Conservation (phyloP, 805 yeast species). For the Lipomyces mesembrius region DNA sequence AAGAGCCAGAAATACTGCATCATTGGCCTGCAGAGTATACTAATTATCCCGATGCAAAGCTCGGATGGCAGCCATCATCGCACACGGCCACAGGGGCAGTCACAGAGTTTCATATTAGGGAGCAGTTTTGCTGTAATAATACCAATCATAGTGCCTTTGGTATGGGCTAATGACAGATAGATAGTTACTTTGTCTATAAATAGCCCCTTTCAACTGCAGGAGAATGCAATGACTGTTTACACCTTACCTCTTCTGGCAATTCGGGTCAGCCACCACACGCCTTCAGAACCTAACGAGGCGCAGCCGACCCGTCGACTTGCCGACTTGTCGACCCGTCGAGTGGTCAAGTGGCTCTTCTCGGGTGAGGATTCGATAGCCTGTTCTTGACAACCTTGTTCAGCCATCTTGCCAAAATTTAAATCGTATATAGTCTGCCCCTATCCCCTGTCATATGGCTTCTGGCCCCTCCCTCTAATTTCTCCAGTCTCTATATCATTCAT, state of each 20-base stretch:
- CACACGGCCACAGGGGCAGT: no score
- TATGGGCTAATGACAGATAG: no score
- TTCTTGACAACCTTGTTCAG: neutral
- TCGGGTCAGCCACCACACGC: neutral
- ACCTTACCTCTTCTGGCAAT: neutral
- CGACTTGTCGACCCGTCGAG: neutral
- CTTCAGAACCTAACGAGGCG: neutral
- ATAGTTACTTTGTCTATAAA: neutral
- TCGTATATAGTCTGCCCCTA: constrained; percentile 1
- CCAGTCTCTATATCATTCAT: neutral
- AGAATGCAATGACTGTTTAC: neutral
- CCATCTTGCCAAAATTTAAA: neutral
- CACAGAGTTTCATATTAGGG: no score
- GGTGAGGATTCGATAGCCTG: neutral
- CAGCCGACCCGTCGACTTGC: neutral
- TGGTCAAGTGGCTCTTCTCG: neutral
- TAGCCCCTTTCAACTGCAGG: neutral
- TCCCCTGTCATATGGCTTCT: neutral
- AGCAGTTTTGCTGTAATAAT: no score
- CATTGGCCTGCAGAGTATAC: no score
- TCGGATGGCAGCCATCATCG: no score
- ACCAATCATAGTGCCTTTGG: no score
- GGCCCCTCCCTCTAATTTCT: neutral
- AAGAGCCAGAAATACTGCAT: no score
- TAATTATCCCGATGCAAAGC: no score